These are phyloP conservation scores for Pleurotus eryngii DNA, from an alignment of 768 basidiomycete genomes.

Conservation along the genomic window DNA sequence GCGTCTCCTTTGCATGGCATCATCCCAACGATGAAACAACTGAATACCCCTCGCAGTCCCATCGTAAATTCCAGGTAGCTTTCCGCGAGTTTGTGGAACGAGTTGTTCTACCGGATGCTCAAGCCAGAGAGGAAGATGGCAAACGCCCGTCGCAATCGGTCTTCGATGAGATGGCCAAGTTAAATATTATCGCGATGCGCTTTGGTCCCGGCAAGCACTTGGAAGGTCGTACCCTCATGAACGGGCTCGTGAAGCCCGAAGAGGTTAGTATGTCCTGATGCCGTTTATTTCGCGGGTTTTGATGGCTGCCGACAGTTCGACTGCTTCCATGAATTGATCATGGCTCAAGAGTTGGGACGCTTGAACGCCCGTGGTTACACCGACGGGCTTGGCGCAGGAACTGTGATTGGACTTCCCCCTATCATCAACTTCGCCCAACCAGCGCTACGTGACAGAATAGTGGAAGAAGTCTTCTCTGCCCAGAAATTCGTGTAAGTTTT, in stretches of 20 bases:
- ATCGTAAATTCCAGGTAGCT: conserved; percentile 57
- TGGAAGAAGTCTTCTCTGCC: conserved; percentile 52
- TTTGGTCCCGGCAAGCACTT: conserved; percentile 85
- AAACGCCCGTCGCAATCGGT: conserved; percentile 80
- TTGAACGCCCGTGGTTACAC: conserved; percentile 60
- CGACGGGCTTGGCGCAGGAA: conserved; percentile 63
- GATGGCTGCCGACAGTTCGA: conserved; percentile 2
- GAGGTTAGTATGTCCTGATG: conserved; percentile 37
- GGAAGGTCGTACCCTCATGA: conserved; percentile 70
- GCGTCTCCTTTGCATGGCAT: conserved; percentile 7
- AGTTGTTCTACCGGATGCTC: conserved; percentile 57
- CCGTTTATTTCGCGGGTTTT: neutral
- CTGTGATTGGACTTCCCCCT: conserved; percentile 68
- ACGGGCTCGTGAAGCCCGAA: conserved; percentile 73
- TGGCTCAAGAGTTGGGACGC: conserved; percentile 62
- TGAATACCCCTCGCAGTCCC: conserved; percentile 21
- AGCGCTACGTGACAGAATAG: conserved; percentile 44
- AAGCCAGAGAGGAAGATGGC: conserved; percentile 80
- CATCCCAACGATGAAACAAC: conserved; percentile 22
- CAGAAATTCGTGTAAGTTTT: conserved; percentile 56
- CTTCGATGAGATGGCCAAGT: conserved; percentile 76
- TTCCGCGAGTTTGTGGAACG: conserved; percentile 76
- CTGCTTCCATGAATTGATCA: conserved; percentile 54
- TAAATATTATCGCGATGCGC: conserved; percentile 74
- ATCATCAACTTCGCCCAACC: conserved; percentile 36